Evolutionary conservation across 208 protist species (phyloP).

Genomic region (Trypanosoma caninum): DNA sequence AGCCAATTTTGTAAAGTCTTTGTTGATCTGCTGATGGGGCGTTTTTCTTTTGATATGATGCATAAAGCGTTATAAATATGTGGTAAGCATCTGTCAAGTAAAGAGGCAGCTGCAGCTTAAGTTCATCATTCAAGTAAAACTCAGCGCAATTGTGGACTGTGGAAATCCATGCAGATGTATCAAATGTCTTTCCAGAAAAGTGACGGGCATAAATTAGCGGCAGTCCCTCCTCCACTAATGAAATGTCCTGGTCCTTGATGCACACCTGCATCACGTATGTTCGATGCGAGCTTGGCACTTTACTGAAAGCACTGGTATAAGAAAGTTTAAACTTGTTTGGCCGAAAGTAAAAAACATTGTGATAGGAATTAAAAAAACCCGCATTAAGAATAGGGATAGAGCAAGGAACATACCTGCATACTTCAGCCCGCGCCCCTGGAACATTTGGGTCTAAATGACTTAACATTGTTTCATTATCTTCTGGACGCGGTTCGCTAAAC

Average conservation of each 20-base stretch:
- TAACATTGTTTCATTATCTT: conserved; percentile 83
- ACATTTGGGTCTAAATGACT: conserved; percentile 68
- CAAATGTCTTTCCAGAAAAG: conserved; percentile 62
- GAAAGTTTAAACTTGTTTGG: conserved; percentile 54
- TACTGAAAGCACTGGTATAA: conserved; percentile 50
- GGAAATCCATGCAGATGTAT: conserved; percentile 61
- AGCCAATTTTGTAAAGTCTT: conserved; percentile 61
- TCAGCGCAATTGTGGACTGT: conserved; percentile 55
- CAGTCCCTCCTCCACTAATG: conserved; percentile 58
- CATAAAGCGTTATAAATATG: conserved; percentile 86
- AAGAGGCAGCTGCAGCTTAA: conserved; percentile 87
- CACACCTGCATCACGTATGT: conserved; percentile 79
- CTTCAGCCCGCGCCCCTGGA: conserved; percentile 45
- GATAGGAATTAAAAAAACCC: conserved; percentile 84
- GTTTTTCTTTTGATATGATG: conserved; percentile 51
- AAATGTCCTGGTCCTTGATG: conserved; percentile 74
- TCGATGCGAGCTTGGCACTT: conserved; percentile 61
- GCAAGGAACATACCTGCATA: conserved; percentile 70
- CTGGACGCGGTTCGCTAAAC: conserved; percentile 32
- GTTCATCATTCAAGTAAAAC: conserved; percentile 71
- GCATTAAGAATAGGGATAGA: conserved; percentile 81
- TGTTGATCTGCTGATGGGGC: conserved; percentile 37
- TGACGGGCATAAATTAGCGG: conserved; percentile 76
- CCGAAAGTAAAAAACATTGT: conserved; percentile 85
- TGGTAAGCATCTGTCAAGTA: conserved; percentile 78